A percentile compares a stretch with the other conserved stretches of the same genome.
Conservation (phyloP, 345 rosid genomes). For the Eucalyptus regnans region DNA sequence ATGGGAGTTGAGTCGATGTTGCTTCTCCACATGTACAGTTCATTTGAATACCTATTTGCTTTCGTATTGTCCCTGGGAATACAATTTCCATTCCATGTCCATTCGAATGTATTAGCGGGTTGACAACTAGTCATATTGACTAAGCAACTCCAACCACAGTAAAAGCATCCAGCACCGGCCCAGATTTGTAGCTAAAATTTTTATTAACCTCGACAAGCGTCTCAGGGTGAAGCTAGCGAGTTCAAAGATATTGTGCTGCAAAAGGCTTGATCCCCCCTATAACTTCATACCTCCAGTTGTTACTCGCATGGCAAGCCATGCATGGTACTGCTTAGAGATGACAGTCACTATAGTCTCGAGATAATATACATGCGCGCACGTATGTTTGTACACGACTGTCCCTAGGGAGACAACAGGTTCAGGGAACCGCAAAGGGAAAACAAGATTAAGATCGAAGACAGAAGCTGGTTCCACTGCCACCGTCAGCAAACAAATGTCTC, state of each 20-base stretch:
- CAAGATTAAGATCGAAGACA: neutral
- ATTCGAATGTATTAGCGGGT: neutral
- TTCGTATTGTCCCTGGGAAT: neutral
- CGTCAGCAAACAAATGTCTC: neutral
- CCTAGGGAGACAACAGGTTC: neutral
- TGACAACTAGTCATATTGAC: neutral
- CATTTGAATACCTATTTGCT: neutral
- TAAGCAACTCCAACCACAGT: neutral
- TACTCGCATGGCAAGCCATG: neutral
- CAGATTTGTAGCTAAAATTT: neutral
- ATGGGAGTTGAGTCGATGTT: neutral
- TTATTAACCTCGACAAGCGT: neutral
- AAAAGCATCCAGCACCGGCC: neutral
- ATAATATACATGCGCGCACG: neutral
- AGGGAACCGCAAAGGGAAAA: neutral
- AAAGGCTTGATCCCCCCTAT: neutral
- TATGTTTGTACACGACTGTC: neutral
- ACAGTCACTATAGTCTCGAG: neutral
- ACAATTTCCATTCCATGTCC: neutral
- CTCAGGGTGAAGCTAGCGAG: neutral
- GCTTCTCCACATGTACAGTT: neutral
- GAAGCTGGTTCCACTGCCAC: neutral
- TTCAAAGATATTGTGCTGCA: neutral
- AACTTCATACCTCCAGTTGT: neutral
- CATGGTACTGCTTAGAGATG: neutral